phyloP scores from a whole-genome alignment of 2,329 filamentous ascomycete genomes.

The Elsinoe ampelina region DNA sequence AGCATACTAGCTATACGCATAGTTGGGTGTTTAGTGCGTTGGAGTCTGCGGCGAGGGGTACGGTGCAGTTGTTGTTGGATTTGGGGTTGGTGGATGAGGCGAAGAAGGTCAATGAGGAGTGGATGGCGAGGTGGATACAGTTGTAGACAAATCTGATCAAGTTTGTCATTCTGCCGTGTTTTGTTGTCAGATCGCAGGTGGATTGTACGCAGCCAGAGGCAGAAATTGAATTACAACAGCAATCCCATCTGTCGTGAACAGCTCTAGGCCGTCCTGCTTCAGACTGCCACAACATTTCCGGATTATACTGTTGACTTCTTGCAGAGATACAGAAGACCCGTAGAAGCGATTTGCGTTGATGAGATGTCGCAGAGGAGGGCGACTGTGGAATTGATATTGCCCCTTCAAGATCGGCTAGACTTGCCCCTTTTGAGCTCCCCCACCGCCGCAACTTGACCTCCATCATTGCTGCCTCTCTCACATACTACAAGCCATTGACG shows the following conservation, averaged over 20 bases:
- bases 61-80: conserved; percentile 54
- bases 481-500: neutral
- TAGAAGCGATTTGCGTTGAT: too few relatives aligned
- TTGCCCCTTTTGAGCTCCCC: too few relatives aligned
- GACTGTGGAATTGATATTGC: neutral
- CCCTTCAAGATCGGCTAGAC: too few relatives aligned
- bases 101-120: conserved; percentile 52
- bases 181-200: neutral
- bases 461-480: neutral
- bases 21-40: conserved; percentile 61
- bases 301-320: too few relatives aligned
- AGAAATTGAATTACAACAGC: too few relatives aligned
- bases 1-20: conserved; percentile 49
- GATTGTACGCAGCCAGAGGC: neutral
- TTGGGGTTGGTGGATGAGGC: conserved; percentile 62
- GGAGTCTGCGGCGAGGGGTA: conserved; percentile 57
- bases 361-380: neutral
- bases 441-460: conserved; percentile 4
- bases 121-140: conserved; percentile 60
- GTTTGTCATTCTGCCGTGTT: neutral
- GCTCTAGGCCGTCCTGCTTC: too few relatives aligned
- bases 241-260: too few relatives aligned
- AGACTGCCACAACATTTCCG: too few relatives aligned
- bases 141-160: neutral
- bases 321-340: too few relatives aligned